Base-by-base conservation (phyloP, 1,284 basidiomycete species). In the Chalciporus sp. region DNA sequence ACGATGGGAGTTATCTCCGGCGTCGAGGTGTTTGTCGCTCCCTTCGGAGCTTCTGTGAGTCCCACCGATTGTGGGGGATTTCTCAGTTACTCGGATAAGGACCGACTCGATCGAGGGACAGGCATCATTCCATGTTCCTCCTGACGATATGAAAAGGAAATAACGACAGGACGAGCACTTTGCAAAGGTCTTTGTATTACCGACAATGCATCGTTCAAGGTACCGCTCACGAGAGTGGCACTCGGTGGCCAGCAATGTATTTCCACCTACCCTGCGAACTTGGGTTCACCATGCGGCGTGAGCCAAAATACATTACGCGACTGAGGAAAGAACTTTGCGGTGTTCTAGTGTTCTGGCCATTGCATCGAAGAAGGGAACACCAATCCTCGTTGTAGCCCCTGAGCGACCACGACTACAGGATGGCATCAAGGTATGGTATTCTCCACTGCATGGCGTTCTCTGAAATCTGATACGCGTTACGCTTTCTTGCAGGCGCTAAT, bases 391-490 rank as follows among this genome's bases (percentile, higher is more conserved):
- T 16, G 27, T 37, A 39, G 2, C 27, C n/a, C n/a, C 31, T 33
- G 11, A 3, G 31, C 31, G 3, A 33, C 31, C 12, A 33, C 12
- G 14, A 33, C 17, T 20, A 67, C 62, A 66, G 65, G 52, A 64
- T 62, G 62, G 61, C 51, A 4, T 23, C 23, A 23, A 2, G 35
- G 39, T 10, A 42, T 47, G 51, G 48, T 42, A 60, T 33, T 50
- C 28, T 47, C 9, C 52, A 8, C 20, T 35, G 31, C n/a, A 31
- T 19, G 39, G 14, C 23, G 7, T 23, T 14, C 7, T 42, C 16
- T 41, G 33, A 35, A n/a, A 26, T 39, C 46, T 28, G 37, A 35
- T 10, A 26, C 37, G 27, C 23, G 33, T 19, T 48, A 27, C 17
- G 20, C 11, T n/a, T n/a, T n/a, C 6, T 40, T 23, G 28, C 35